phyloP scores from a whole-genome alignment of 139 green algal species.

The Auxenochlorella pyrenoidosa region DNA sequence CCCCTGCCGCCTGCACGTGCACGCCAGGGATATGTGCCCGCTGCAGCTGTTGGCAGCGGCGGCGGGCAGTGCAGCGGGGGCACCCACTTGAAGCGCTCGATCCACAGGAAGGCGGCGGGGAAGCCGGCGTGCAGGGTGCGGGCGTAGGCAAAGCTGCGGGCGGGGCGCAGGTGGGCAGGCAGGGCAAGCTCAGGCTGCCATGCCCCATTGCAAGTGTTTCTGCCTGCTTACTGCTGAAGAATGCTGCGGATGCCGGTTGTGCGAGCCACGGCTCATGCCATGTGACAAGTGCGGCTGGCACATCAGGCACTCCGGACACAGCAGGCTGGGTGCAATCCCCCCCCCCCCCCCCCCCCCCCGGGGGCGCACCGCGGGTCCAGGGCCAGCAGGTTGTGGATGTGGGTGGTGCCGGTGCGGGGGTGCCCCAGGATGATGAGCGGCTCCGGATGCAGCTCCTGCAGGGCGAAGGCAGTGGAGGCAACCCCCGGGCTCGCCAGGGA shows the following conservation, averaged over 20 bases:
- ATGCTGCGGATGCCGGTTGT: background rate
- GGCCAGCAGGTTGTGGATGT: slow-evolving; percentile 75
- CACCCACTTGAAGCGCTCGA: slow-evolving; percentile 42
- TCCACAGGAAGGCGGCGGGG: slow-evolving; percentile 64
- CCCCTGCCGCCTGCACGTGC: no score
- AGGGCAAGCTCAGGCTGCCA: background rate
- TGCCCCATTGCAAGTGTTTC: background rate
- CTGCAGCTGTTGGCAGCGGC: no score
- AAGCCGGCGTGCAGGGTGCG: slow-evolving; percentile 73
- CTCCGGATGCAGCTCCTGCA: slow-evolving; percentile 52
- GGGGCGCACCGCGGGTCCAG: slow-evolving; percentile 32
- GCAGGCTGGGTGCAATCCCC: background rate
- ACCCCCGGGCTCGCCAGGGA: no score
- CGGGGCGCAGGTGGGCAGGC: background rate
- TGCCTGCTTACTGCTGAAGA: background rate
- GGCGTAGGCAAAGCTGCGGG: slow-evolving; percentile 57
- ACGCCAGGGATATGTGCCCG: no score
- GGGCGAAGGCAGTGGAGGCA: background rate
- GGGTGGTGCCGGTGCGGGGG: slow-evolving; percentile 75
- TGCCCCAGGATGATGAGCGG: slow-evolving; percentile 74
- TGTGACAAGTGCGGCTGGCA: background rate
- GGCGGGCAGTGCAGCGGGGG: no score
- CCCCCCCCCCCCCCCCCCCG: no score
- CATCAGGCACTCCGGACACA: background rate
- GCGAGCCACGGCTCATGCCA: background rate